Percentiles rank a stretch among this genome's conserved stretches.
phyloP scores from a whole-genome alignment of 768 basidiomycete species.

The Sutorius australiensis region DNA sequence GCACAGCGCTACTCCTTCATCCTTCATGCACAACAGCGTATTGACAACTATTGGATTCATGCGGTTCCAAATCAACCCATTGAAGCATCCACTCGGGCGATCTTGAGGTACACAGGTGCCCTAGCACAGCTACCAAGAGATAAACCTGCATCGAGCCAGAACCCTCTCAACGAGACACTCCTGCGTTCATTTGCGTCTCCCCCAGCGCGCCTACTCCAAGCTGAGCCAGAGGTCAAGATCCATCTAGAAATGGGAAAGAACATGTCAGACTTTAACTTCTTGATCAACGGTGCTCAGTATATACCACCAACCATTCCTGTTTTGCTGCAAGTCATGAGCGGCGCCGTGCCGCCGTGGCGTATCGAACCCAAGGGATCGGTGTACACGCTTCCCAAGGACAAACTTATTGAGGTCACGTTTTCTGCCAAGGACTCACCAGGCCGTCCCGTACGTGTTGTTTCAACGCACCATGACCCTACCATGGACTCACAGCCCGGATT shows the following conservation, averaged over 20 bases:
- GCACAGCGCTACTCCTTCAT: conserved; percentile 47
- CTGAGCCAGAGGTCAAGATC: conserved; percentile 18
- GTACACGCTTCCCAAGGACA: conserved; percentile 13
- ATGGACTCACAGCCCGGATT: not conserved
- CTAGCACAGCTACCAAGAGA: conserved; percentile 8
- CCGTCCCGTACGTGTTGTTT: conserved; percentile 28
- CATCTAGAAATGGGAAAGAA: conserved; percentile 14
- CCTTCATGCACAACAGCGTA: conserved; percentile 35
- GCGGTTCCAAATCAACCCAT: conserved; percentile 3
- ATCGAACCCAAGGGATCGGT: conserved; percentile 12
- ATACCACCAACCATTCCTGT: conserved; percentile 14
- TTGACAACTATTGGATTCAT: conserved; percentile 39
- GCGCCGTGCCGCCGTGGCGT: conserved; percentile 1
- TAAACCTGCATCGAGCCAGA: not conserved
- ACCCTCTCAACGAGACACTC: conserved; percentile 15
- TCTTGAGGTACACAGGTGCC: conserved; percentile 12
- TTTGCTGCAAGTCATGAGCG: conserved; percentile 22
- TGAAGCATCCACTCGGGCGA: conserved; percentile 26
- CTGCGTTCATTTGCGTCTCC: conserved; percentile 15
- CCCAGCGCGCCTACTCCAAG: conserved; percentile 5
- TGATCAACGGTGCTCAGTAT: conserved; percentile 13
- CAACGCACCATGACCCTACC: not conserved
- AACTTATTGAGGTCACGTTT: conserved; percentile 13
- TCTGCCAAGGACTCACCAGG: conserved; percentile 13
- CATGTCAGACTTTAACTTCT: conserved; percentile 8